phyloP scores from a whole-genome alignment of 1,284 basidiomycete species.

The Ceratobasidium sp. region DNA sequence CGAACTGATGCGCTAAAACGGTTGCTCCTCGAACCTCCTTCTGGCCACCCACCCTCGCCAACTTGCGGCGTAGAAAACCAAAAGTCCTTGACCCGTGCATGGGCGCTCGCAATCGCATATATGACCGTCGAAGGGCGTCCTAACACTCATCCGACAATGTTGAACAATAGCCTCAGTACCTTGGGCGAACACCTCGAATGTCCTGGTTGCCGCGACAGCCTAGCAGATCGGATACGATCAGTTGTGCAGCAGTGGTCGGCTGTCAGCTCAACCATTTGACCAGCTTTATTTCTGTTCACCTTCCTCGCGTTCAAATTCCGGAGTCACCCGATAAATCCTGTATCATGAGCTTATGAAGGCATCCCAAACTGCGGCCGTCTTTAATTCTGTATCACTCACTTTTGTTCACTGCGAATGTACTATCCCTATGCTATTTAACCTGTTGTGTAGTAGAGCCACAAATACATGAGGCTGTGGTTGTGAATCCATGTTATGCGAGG shows the following conservation, averaged over 20 bases:
- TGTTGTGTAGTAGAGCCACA: conserved; percentile 3
- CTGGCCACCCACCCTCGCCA: conserved; percentile 64
- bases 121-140: conserved; percentile 46
- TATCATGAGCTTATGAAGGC: conserved; percentile 21
- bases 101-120: conserved; percentile 49
- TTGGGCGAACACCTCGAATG: conserved; percentile 45
- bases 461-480: conserved; percentile 32
- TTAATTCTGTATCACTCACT: conserved; percentile 18
- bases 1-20: conserved; percentile 61
- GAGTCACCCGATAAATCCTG: neutral
- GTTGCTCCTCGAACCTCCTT: conserved; percentile 67
- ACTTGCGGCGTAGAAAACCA: conserved; percentile 45
- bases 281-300: neutral
- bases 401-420: conserved; percentile 13
- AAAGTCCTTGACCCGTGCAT: conserved; percentile 46
- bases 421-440: conserved; percentile 35
- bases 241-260: conserved; percentile 45
- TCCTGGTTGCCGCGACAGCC: conserved; percentile 33
- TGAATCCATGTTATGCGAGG: neutral
- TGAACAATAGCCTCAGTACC: conserved; percentile 41
- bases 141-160: conserved; percentile 33
- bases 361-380: neutral
- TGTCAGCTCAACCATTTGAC: conserved; percentile 47
- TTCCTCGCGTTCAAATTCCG: neutral
- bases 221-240: conserved; percentile 36